Evolutionary conservation across 2,329 filamentous ascomycete species (phyloP), one percentile per base, ranked within the genome.

Genomic region (Didymella exigua): DNA sequence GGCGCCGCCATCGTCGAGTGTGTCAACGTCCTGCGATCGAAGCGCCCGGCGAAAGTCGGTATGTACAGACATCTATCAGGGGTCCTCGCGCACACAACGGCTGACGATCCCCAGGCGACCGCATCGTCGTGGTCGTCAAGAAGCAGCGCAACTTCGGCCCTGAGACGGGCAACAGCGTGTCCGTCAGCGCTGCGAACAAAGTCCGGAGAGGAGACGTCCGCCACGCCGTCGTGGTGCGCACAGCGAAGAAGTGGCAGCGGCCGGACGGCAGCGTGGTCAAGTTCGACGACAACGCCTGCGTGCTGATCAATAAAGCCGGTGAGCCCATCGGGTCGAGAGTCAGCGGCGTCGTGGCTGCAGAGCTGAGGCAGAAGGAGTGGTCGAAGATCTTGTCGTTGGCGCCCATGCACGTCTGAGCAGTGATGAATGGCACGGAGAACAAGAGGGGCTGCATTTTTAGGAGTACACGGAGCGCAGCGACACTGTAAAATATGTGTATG

Each of bases 251-350:
- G 78, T 85, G 89, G 58, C 90, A 95, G 76, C 84, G 95, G 60
- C 86, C 86, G 27, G 95, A 99, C 79, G 95, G 95, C 47, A 93
- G 89, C 72, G 87, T 95, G 41, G 88, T 99, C 63, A 88, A 88
- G 66, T 99, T 99, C 76, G 95, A 96, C 77, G 95, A 99, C 78
- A 99, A 99, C 77, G 95, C 95, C 42, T 99, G 95, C 75, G 95
- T 99, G 40, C 81, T 99, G 65, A 89, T 99, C 76, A 98, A 96
- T 80, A 99, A 98, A 84, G 84, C 91, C 9, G 96, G 95, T 37
- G 95, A 99, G 75, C 95, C 95, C 21, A 91, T 99, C 66, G 95
- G 95, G 47, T 92, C 90, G 14, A 88, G 95, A 74, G 63, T 63
- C 59, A 68, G 71, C 86, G 86, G 93, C 63, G 86, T 98, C 38